These are phyloP conservation scores for Hymenoscyphus albidus DNA, from an alignment of 2,329 filamentous ascomycete species.

Conservation along the genomic window DNA sequence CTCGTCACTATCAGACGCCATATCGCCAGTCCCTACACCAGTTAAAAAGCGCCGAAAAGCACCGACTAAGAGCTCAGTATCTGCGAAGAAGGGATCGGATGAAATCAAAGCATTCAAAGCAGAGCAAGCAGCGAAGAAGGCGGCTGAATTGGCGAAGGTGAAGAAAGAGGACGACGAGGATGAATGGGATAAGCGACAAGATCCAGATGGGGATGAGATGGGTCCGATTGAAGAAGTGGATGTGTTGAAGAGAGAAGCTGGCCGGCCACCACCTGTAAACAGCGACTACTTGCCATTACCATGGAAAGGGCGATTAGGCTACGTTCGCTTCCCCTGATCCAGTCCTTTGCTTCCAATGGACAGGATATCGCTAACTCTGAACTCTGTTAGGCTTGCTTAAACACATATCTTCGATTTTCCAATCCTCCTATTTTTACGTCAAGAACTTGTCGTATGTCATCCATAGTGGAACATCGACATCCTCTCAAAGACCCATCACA, in stretches of 20 bases:
- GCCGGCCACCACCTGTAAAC: conserved; percentile 67
- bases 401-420: conserved; percentile 80
- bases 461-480: conserved; percentile 84
- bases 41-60: conserved; percentile 29
- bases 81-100: conserved; percentile 34
- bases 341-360: conserved; percentile 2
- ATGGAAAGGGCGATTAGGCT: conserved; percentile 86
- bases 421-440: conserved; percentile 87
- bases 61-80: conserved; percentile 32
- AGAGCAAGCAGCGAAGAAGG: conserved; percentile 33
- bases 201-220: conserved; percentile 31
- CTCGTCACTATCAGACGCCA: conserved; percentile 23
- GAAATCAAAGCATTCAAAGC: conserved; percentile 34
- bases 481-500: conserved; percentile 71
- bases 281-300: conserved; percentile 80
- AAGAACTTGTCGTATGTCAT: conserved; percentile 84
- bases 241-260: conserved; percentile 31
- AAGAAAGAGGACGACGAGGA: conserved; percentile 28
- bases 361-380: neutral
- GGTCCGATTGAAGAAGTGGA: conserved; percentile 29
- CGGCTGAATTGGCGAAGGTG: conserved; percentile 20
- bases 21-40: conserved; percentile 9
- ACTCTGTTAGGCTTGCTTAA: conserved; percentile 68
- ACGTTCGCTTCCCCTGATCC: conserved; percentile 52
- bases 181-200: conserved; percentile 29